phyloP scores from a whole-genome alignment of 169 alveolate genomes.

The Plasmodium adleri region DNA sequence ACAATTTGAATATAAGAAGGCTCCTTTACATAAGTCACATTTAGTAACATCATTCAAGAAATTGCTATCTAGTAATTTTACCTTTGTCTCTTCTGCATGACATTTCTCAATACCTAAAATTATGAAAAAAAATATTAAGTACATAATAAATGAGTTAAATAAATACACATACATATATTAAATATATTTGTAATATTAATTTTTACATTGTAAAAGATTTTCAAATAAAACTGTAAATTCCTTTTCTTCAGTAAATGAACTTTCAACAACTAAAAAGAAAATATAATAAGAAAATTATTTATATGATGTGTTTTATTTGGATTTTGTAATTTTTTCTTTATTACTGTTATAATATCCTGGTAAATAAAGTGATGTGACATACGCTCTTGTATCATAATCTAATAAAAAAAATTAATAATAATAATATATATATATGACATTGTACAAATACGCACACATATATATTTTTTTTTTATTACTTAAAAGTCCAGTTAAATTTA shows the following conservation, averaged over 20 bases:
- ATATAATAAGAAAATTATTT: too few relatives aligned
- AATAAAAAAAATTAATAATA: not conserved
- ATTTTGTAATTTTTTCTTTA: too few relatives aligned
- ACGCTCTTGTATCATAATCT: conserved; percentile 31
- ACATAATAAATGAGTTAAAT: too few relatives aligned
- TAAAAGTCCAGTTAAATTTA: conserved; percentile 39
- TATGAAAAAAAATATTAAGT: too few relatives aligned
- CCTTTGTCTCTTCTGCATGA: not conserved
- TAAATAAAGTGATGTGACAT: conserved; percentile 31
- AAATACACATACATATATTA: not conserved
- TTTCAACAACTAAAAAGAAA: conserved; percentile 30
- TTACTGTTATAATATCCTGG: too few relatives aligned
- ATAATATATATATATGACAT: too few relatives aligned
- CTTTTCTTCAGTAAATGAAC: conserved; percentile 9
- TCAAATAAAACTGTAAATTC: conserved; percentile 13
- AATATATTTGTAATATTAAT: not conserved
- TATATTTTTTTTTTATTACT: conserved; percentile 15
- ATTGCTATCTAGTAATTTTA: not conserved
- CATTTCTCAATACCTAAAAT: conserved; percentile 31
- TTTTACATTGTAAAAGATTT: conserved; percentile 31
- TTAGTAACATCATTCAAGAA: conserved; percentile 4
- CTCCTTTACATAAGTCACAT: conserved; percentile 56
- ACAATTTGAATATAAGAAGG: conserved; percentile 8
- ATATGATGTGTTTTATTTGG: too few relatives aligned
- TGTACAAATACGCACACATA: not conserved